These are phyloP conservation scores for Amniculicola lignicola DNA, from an alignment of 495 filamentous ascomycete genomes.

Conservation along the genomic window DNA sequence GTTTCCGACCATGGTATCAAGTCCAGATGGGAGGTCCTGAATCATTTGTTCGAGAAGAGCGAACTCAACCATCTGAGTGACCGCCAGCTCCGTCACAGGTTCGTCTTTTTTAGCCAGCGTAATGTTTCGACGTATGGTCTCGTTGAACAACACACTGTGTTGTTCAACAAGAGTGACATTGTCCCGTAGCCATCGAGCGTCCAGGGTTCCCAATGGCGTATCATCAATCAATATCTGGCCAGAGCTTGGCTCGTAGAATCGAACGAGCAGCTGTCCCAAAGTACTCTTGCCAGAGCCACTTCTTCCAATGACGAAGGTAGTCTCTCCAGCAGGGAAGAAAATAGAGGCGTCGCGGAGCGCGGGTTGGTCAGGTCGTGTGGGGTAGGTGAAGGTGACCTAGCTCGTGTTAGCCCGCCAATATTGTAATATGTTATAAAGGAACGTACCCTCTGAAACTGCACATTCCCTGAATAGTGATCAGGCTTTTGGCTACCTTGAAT, in stretches of 20 bases:
- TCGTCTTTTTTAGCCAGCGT: conserved; percentile 63
- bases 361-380: conserved; percentile 61
- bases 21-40: conserved; percentile 64
- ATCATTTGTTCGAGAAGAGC: conserved; percentile 73
- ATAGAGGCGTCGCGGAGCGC: conserved; percentile 62
- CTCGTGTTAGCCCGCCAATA: background rate
- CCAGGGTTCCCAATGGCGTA: conserved; percentile 56
- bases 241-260: conserved; percentile 65
- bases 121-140: conserved; percentile 76
- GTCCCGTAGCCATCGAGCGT: conserved; percentile 69
- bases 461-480: conserved; percentile 51
- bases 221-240: conserved; percentile 73
- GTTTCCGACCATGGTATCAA: conserved; percentile 69
- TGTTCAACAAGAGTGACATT: conserved; percentile 86
- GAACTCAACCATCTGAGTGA: conserved; percentile 58
- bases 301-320: conserved; percentile 78
- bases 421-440: background rate
- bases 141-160: conserved; percentile 77
- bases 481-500: conserved; percentile 2
- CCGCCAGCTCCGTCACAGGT: conserved; percentile 47
- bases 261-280: conserved; percentile 70
- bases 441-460: conserved; percentile 65
- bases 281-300: conserved; percentile 96
- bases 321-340: conserved; percentile 67
- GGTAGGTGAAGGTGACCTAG: conserved; percentile 81